A percentile compares a stretch with the other conserved stretches of the same genome.
phyloP scores from a whole-genome alignment of 768 basidiomycete genomes.

The Phaeotremella fagi region DNA sequence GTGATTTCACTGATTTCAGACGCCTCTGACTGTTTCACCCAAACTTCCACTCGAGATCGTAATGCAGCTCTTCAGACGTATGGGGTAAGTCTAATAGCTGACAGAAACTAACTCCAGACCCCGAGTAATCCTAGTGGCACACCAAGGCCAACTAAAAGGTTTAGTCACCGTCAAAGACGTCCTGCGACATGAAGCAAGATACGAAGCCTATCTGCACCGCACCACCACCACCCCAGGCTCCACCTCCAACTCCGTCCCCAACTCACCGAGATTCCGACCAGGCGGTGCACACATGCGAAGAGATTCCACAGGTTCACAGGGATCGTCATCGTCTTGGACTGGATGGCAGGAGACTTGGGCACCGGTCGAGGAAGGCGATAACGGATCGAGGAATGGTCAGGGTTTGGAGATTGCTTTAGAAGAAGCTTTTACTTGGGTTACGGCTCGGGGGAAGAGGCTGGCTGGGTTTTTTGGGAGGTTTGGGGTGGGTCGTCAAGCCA shows the following conservation, averaged over 20 bases:
- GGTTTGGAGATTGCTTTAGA: conserved; percentile 36
- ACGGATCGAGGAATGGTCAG: conserved; percentile 3
- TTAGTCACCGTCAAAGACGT: conserved; percentile 96
- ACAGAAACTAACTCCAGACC: conserved; percentile 56
- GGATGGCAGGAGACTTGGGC: conserved; percentile 29
- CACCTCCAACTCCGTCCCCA: neutral
- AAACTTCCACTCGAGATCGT: conserved; percentile 91
- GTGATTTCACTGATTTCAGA: conserved; percentile 54
- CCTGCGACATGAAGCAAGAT: conserved; percentile 66
- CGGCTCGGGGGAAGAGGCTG: conserved; percentile 1
- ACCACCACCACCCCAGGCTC: conserved; percentile 9
- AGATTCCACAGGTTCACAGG: neutral
- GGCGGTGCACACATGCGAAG: neutral
- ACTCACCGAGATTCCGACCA: conserved; percentile 3
- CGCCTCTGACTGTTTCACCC: conserved; percentile 85
- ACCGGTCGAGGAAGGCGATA: conserved; percentile 11
- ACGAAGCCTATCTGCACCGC: conserved; percentile 35
- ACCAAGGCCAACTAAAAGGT: conserved; percentile 73
- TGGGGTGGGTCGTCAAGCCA: neutral
- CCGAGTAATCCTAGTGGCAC: conserved; percentile 89
- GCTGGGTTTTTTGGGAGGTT: neutral
- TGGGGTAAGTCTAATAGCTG: conserved; percentile 67
- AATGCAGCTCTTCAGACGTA: conserved; percentile 93
- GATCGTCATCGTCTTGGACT: conserved; percentile 12
- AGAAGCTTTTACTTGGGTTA: conserved; percentile 31